Base-by-base conservation (phyloP, 495 filamentous ascomycete species). In the Neurospora hispaniola region DNA sequence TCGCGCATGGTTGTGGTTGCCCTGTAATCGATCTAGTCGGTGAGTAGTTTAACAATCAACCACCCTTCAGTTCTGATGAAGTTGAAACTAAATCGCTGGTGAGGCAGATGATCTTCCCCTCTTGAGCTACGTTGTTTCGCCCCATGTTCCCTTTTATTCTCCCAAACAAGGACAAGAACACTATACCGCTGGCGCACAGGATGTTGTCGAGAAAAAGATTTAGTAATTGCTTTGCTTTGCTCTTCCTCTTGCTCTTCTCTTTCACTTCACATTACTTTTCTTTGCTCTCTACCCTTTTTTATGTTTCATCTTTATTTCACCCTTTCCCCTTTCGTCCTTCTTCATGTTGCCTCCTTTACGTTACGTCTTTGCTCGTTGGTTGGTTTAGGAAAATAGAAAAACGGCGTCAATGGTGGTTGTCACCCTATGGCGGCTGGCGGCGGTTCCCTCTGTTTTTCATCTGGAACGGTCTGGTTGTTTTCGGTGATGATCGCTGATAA, bases 281-380 rank as follows among this genome's bases (percentile, higher is more conserved):
- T 43, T 31, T 70, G 2, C 23, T 39, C 39, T 16, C 20, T 59
- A 0, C 31, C n/a, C 39, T 69, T 35, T 20, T 70, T 35, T 38
- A 5, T 38, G 66, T 27, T 27, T 54, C 18, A n/a, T 27, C 42
- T 42, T 18, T 1, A 44, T 73, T 42, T 42, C 9, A 40, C 39
- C 0, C 39, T 40, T 40, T 40, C 9, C 0, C 39, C 39, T 40
- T 40, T 9, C 39, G 10, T 44, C 7, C 12, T 7, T 11, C 11
- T 71, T 83, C 10, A 10, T 79, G 80, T 48, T 84, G 80, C 42
- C 80, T 77, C 76, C 39, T 40, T 40, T 40, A 9, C 39, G 9
- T 11, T 81, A 79, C 74, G 80, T 76, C 42, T 78, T 76, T 62
- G 6, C 76, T 38, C 73, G 40, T 44, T 31, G 42, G 42, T 44